These are phyloP conservation scores for Suhomyces anneliseae DNA, from an alignment of 1,139 yeast species.

Conservation along the genomic window DNA sequence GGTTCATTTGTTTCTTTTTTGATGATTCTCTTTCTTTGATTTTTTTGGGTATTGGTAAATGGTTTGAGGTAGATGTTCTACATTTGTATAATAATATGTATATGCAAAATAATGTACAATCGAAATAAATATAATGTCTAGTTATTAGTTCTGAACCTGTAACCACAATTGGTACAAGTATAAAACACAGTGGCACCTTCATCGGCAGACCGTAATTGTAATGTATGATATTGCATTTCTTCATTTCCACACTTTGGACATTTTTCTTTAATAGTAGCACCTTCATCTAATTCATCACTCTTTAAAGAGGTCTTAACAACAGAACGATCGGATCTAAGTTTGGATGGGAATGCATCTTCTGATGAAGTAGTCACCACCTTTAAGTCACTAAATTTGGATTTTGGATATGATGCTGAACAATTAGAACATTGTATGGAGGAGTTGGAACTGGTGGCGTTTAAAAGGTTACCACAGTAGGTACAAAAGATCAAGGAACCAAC, in stretches of 20 bases:
- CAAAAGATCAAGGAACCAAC: constrained; percentile 96
- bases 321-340: constrained; percentile 75
- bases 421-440: constrained; percentile 59
- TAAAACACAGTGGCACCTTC: constrained; percentile 97
- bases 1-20: no score
- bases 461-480: constrained; percentile 86
- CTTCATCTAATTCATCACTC: constrained; percentile 81
- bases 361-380: constrained; percentile 86
- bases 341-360: constrained; percentile 90
- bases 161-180: constrained; percentile 91
- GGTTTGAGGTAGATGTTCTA: constrained; percentile 1
- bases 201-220: constrained; percentile 96
- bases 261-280: constrained; percentile 93
- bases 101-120: constrained; percentile 8
- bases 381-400: constrained; percentile 64
- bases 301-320: constrained; percentile 84
- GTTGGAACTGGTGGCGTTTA: constrained; percentile 63
- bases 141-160: constrained; percentile 91
- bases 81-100: constrained; percentile 5
- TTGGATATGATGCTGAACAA: constrained; percentile 62
- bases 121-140: constrained; percentile 23
- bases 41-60: not conserved
- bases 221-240: constrained; percentile 96
- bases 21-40: not conserved
- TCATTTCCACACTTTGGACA: constrained; percentile 98